These are phyloP conservation scores for Kazachstania sp. DNA, from an alignment of 1,139 yeast species.

Conservation along the genomic window DNA sequence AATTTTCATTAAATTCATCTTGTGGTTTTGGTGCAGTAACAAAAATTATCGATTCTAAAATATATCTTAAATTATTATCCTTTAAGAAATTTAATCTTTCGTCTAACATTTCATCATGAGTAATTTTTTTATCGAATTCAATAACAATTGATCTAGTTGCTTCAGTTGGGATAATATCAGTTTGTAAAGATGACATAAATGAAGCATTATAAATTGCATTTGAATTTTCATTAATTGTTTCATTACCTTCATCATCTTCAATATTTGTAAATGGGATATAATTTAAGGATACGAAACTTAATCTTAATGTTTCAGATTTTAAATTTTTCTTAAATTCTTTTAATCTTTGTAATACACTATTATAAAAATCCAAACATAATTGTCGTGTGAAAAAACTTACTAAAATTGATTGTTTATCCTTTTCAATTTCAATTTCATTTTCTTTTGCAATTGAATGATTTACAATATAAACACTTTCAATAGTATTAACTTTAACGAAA, in stretches of 20 bases:
- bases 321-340: slow-evolving; percentile 38
- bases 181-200: slow-evolving; percentile 7
- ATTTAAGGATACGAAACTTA: slow-evolving; percentile 63
- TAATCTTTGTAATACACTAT: slow-evolving; percentile 36
- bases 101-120: slow-evolving; percentile 33
- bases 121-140: slow-evolving; percentile 14
- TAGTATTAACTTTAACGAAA: slow-evolving; percentile 34
- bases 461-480: slow-evolving; percentile 35
- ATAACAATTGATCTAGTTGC: slow-evolving; percentile 26
- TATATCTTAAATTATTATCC: slow-evolving; percentile 40
- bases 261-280: slow-evolving; percentile 47
- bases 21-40: slow-evolving; percentile 36
- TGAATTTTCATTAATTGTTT: slow-evolving; percentile 22
- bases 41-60: slow-evolving; percentile 61
- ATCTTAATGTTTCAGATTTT: slow-evolving; percentile 38
- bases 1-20: slow-evolving; percentile 34
- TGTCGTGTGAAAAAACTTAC: slow-evolving; percentile 38
- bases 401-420: slow-evolving; percentile 20
- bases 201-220: background rate
- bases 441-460: slow-evolving; percentile 6
- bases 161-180: slow-evolving; percentile 18
- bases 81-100: slow-evolving; percentile 41
- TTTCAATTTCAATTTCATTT: slow-evolving; percentile 1
- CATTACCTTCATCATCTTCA: background rate
- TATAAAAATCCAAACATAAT: slow-evolving; percentile 41